Evolutionary conservation across 2,329 filamentous ascomycete species (phyloP).

Genomic region (Sporothrix schenckii): DNA sequence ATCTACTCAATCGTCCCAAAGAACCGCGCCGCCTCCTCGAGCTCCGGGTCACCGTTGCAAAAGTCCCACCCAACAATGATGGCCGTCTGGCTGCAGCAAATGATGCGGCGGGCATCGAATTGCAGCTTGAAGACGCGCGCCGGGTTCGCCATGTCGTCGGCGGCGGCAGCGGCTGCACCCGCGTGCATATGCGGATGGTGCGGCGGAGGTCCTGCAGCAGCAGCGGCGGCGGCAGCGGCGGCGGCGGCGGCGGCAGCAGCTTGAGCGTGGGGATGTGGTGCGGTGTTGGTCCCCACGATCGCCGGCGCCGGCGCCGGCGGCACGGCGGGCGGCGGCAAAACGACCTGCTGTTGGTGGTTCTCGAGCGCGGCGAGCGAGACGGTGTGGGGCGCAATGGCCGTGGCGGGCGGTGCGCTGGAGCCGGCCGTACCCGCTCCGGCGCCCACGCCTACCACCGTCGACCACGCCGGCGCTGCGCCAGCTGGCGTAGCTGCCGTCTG

Average conservation of each 20-base stretch:
- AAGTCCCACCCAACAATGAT: constrained; percentile 98
- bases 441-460: not conserved
- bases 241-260: not conserved
- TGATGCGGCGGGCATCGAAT: constrained; percentile 89
- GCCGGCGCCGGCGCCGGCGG: not conserved
- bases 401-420: not conserved
- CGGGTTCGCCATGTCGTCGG: constrained; percentile 50
- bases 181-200: constrained; percentile 51
- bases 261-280: not conserved
- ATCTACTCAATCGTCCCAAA: constrained; percentile 69
- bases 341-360: constrained; percentile 15
- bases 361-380: not conserved
- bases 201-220: not conserved
- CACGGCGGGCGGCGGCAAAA: not conserved
- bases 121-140: constrained; percentile 91
- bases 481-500: not conserved
- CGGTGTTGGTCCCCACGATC: not conserved
- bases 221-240: not conserved
- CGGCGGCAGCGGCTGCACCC: constrained; percentile 40
- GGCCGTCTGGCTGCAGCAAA: constrained; percentile 90
- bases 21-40: constrained; percentile 76
- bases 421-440: not conserved
- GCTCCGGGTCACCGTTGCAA: constrained; percentile 79
- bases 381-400: constrained; percentile 15
- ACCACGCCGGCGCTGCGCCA: not conserved